A percentile compares a stretch with the other conserved stretches of the same genome.
Conservation (phyloP, 768 basidiomycete genomes). For the Tricholoma furcatifolium region DNA sequence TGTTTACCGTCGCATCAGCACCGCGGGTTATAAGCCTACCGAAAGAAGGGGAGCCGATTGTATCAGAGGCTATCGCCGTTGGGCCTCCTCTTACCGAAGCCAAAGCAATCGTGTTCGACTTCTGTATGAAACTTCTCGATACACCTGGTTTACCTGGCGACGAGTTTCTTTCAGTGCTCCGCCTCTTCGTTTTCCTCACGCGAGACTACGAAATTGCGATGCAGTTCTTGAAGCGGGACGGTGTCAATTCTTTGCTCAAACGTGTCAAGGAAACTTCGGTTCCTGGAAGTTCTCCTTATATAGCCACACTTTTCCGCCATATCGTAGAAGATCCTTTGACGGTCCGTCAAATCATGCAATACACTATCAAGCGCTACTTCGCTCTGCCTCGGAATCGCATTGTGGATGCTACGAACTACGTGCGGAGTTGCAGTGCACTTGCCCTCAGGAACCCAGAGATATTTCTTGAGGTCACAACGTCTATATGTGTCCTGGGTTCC, state of each 20-base stretch:
- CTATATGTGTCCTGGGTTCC: slow-evolving; percentile 69
- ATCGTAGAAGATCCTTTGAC: slow-evolving; percentile 74
- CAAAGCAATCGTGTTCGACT: slow-evolving; percentile 68
- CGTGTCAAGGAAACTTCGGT: slow-evolving; percentile 63
- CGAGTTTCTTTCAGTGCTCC: slow-evolving; percentile 77
- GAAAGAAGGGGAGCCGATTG: slow-evolving; percentile 66
- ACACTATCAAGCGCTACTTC: slow-evolving; percentile 82
- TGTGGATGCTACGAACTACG: slow-evolving; percentile 69
- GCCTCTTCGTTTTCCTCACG: slow-evolving; percentile 84
- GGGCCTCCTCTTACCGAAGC: slow-evolving; percentile 67
- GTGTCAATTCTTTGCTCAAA: slow-evolving; percentile 61
- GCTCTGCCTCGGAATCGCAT: slow-evolving; percentile 63
- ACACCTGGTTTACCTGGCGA: slow-evolving; percentile 68
- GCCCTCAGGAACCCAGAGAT: slow-evolving; percentile 77
- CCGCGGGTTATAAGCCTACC: slow-evolving; percentile 65
- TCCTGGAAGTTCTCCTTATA: slow-evolving; percentile 74
- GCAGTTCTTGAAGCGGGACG: slow-evolving; percentile 68
- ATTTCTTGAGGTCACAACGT: slow-evolving; percentile 74
- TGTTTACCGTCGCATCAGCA: slow-evolving; percentile 75
- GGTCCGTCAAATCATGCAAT: slow-evolving; percentile 72
- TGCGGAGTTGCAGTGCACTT: slow-evolving; percentile 73
- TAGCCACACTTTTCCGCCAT: slow-evolving; percentile 89
- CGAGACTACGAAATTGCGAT: slow-evolving; percentile 63
- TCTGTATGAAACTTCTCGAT: slow-evolving; percentile 69
- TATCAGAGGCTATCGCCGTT: slow-evolving; percentile 45